Base-by-base conservation (phyloP, 257 asterid genomes). In the Solanum ossicruentum region DNA sequence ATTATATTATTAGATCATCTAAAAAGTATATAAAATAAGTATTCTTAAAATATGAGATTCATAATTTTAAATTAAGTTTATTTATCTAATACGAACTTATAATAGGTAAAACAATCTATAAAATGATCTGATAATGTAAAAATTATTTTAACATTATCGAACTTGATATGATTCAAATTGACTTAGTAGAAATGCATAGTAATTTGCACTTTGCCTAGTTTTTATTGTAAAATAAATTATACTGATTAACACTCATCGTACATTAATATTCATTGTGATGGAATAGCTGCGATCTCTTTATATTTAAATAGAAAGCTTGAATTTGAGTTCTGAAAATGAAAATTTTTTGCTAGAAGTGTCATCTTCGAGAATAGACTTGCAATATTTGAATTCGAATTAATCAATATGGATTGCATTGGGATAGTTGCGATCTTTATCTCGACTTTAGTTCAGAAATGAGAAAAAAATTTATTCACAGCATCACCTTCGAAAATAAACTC, bases 121-220 rank as follows among this genome's bases (percentile, higher is more conserved):
- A 20, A 17, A 69, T 69, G 26, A 69, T 2, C 9, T 0, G 26
- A 69, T 69, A 5, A 7, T 69, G 5, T 69, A 69, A 36, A 5
- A 41, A 10, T 2, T 17, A 17, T 70, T 36, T 18, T 0, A 5
- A 8, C 8, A 3, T 26, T 77, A 26, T 78, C 47, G 3, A 26
- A 77, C 16, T 77, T 77, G 63, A 8, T 65, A 78, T 52, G 65
- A 78, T 78, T 51, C 52, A 77, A 70, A 8, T 52, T 52, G 82
- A 26, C 26, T 47, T 26, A 49, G 28, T 75, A 4, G 9, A 77
- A 77, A 51, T 51, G 82, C 82, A 52, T 52, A 78, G 82, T 78
- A 16, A 78, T 52, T 26, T 52, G 47, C 82, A 26, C 82, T 78
- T 28, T 52, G 82, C 65, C 82, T 7, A 52, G 82, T 77, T 77